Conservation (phyloP, 192 early-diverging fungal species). For the Martensiomyces pterosporus region DNA sequence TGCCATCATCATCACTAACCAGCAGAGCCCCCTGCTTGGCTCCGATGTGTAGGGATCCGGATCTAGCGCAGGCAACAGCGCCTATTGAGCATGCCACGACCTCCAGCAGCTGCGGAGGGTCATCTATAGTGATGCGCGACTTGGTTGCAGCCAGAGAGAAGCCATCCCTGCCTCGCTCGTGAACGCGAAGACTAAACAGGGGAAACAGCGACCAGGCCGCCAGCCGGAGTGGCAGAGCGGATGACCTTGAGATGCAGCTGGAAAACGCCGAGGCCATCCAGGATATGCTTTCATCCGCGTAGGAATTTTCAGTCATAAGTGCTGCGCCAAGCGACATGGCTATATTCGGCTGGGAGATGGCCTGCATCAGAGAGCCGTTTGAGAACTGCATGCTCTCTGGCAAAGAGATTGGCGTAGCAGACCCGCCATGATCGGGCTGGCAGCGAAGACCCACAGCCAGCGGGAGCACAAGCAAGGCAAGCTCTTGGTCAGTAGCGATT, state of each 20-base stretch:
- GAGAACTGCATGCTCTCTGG: too few species aligned
- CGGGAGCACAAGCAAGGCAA: slow-evolving; percentile 8
- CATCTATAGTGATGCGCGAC: slow-evolving; percentile 25
- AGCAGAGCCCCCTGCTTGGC: too few species aligned
- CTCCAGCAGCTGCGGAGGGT: slow-evolving; percentile 29
- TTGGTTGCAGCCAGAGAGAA: slow-evolving; percentile 9
- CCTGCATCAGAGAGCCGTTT: too few species aligned
- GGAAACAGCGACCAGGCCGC: slow-evolving; percentile 39
- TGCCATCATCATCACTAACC: too few species aligned
- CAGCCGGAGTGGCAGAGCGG: slow-evolving; percentile 14
- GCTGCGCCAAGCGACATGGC: slow-evolving; percentile 5
- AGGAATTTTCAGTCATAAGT: too few species aligned
- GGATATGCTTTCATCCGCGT: slow-evolving; percentile 7
- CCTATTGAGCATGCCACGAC: slow-evolving; percentile 29
- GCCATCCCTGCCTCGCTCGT: slow-evolving; percentile 6
- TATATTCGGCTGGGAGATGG: too few species aligned
- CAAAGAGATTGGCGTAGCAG: too few species aligned
- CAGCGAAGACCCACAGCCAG: too few species aligned
- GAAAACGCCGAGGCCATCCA: slow-evolving; percentile 24
- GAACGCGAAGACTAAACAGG: slow-evolving; percentile 16
- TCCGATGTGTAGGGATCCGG: slow-evolving; percentile 16
- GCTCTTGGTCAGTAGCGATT: not conserved
- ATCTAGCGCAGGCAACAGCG: slow-evolving; percentile 39
- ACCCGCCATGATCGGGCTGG: too few species aligned
- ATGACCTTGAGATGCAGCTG: slow-evolving; percentile 16